Conservation (phyloP, 768 basidiomycete species). For the Russula griseocarnosa region DNA sequence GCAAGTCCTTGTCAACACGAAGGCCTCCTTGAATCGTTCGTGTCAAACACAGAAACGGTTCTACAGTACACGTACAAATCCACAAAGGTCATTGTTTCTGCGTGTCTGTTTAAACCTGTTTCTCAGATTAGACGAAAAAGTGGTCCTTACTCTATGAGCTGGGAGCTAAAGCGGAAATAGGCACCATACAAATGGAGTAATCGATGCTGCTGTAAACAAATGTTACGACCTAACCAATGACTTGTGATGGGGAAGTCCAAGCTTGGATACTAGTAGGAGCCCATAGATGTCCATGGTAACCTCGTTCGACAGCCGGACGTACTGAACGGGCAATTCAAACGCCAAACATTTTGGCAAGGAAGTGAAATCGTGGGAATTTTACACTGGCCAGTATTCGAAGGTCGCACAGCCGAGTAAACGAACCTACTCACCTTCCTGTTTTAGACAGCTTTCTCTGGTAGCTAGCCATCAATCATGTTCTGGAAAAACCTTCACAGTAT, state of each 20-base stretch:
- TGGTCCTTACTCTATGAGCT: constrained; percentile 63
- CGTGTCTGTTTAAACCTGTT: constrained; percentile 54
- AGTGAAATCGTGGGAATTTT: constrained; percentile 8
- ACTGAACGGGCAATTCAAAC: neutral
- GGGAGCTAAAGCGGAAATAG: neutral
- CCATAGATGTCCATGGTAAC: constrained; percentile 11
- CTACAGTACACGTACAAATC: constrained; percentile 47
- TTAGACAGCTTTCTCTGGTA: neutral
- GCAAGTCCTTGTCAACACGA: constrained; percentile 84
- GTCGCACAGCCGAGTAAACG: neutral
- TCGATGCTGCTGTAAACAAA: constrained; percentile 20
- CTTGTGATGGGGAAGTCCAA: constrained; percentile 7
- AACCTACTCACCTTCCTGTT: constrained; percentile 27
- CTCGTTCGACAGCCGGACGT: neutral
- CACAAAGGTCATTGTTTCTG: constrained; percentile 52
- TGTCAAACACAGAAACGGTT: constrained; percentile 2
- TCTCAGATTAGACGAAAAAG: constrained; percentile 57
- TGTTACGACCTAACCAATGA: constrained; percentile 9
- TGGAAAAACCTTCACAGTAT: neutral
- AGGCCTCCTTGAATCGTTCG: constrained; percentile 46
- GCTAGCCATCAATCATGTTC: neutral
- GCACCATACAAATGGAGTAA: neutral
- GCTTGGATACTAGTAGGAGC: constrained; percentile 15
- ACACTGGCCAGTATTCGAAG: neutral
- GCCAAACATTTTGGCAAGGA: neutral